Conservation (phyloP, 2,329 filamentous ascomycete genomes). For the Sphaerulina musiva region DNA sequence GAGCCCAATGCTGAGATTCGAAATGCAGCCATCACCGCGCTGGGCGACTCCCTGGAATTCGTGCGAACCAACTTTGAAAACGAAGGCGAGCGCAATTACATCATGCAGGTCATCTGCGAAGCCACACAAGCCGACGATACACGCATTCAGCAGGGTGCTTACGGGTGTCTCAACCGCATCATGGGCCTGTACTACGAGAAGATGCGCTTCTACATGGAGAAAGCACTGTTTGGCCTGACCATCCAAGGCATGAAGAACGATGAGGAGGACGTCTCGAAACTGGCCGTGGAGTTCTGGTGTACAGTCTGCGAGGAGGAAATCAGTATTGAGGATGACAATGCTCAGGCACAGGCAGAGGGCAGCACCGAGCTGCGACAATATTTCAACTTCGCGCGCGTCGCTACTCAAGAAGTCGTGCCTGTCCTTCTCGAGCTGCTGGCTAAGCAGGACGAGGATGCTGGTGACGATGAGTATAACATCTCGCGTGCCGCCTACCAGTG, state of each 20-base stretch:
- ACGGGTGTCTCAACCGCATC: conserved; percentile 95
- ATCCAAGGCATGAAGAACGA: conserved; percentile 98
- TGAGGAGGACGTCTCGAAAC: conserved; percentile 95
- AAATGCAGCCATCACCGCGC: conserved; percentile 82
- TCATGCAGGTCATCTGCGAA: conserved; percentile 99
- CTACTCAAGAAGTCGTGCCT: conserved; percentile 87
- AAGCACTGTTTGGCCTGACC: conserved; percentile 93
- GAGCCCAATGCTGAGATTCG: conserved; percentile 88
- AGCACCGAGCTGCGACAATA: conserved; percentile 81
- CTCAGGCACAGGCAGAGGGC: conserved; percentile 62
- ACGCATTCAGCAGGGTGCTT: conserved; percentile 90
- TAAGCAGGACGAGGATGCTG: conserved; percentile 95
- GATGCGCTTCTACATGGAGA: conserved; percentile 99
- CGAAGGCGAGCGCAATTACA: conserved; percentile 98
- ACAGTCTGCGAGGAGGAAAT: conserved; percentile 99
- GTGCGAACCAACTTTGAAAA: conserved; percentile 98
- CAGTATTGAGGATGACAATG: conserved; percentile 94
- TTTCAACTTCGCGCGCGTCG: conserved; percentile 92
- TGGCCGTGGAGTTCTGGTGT: conserved; percentile 99
- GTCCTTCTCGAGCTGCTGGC: conserved; percentile 82
- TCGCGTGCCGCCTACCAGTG: conserved; percentile 91
- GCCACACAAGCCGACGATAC: conserved; percentile 89
- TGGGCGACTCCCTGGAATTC: conserved; percentile 95
- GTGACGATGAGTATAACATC: conserved; percentile 95
- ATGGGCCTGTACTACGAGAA: conserved; percentile 99